A percentile compares a stretch with the other conserved stretches of the same genome.
Conservation (phyloP, 1,284 basidiomycete species). For the Waitea zeae region DNA sequence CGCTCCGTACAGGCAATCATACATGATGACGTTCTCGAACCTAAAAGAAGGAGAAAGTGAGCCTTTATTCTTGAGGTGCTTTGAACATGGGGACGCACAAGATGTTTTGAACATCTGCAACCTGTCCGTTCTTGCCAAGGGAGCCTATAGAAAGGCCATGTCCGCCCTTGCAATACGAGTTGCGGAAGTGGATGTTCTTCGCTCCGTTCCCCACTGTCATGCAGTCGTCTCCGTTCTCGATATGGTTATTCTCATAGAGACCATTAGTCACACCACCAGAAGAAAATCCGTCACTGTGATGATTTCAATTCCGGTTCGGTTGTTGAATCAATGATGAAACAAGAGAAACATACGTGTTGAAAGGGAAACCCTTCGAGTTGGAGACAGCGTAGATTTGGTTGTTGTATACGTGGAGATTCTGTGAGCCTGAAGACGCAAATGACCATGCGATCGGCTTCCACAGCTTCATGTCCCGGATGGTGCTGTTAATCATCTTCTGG, state of each 20-base stretch:
- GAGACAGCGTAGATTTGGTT: conserved; percentile 36
- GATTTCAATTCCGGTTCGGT: too few relatives aligned
- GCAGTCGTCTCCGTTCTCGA: conserved; percentile 46
- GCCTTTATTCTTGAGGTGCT: too few relatives aligned
- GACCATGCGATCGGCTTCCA: conserved; percentile 48
- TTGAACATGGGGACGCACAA: neutral
- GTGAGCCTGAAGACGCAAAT: conserved; percentile 31
- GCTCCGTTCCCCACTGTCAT: conserved; percentile 38
- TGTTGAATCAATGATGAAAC: too few relatives aligned
- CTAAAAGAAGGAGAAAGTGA: neutral
- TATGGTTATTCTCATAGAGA: conserved; percentile 36
- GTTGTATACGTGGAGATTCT: conserved; percentile 31
- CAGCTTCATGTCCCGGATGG: conserved; percentile 38
- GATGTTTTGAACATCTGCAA: conserved; percentile 35
- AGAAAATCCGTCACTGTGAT: conserved; percentile 40
- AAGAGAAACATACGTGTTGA: conserved; percentile 54
- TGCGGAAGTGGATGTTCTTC: conserved; percentile 35
- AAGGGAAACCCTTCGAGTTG: conserved; percentile 25
- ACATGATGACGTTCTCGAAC: neutral
- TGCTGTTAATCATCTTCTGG: conserved; percentile 30
- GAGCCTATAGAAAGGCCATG: conserved; percentile 48
- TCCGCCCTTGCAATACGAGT: conserved; percentile 35
- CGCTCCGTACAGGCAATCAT: conserved; percentile 32
- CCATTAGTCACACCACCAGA: conserved; percentile 37
- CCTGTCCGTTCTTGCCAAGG: conserved; percentile 28